These are phyloP conservation scores for Mixia osmundae DNA, from an alignment of 1,284 basidiomycete species.

Conservation along the genomic window DNA sequence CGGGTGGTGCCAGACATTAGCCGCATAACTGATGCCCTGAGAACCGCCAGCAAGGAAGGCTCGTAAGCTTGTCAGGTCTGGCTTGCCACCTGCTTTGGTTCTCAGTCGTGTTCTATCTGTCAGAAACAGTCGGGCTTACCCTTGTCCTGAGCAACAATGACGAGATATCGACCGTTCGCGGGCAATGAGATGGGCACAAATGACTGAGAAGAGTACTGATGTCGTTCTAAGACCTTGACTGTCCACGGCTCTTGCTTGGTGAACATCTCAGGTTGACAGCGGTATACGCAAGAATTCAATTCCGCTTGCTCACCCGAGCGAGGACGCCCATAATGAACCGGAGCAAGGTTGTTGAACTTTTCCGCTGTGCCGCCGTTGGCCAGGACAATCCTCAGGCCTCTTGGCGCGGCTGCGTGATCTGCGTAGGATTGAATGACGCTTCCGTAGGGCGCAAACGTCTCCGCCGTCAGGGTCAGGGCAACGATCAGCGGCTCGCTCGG, in stretches of 20 bases:
- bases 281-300: conserved; percentile 16
- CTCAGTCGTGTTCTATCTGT: background rate
- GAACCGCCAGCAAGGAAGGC: conserved; percentile 54
- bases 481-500: conserved; percentile 27
- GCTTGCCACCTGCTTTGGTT: conserved; percentile 36
- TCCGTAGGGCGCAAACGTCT: conserved; percentile 60
- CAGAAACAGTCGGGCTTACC: conserved; percentile 17
- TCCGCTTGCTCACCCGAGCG: background rate
- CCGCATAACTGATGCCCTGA: conserved; percentile 63
- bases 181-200: conserved; percentile 60
- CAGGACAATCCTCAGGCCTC: conserved; percentile 40
- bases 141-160: conserved; percentile 53
- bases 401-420: conserved; percentile 38
- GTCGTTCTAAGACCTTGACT: conserved; percentile 36
- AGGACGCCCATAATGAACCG: conserved; percentile 23
- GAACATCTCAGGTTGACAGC: conserved; percentile 16
- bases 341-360: conserved; percentile 69
- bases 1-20: conserved; percentile 54
- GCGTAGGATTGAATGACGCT: conserved; percentile 62
- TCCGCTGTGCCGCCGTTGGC: conserved; percentile 70
- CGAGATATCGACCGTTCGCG: conserved; percentile 35
- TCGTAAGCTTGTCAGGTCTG: conserved; percentile 43
- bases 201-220: conserved; percentile 34
- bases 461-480: conserved; percentile 51
- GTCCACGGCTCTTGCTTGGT: conserved; percentile 19